Base-by-base conservation (phyloP, 2,329 filamentous ascomycete genomes). In the Septoria petroselini region DNA sequence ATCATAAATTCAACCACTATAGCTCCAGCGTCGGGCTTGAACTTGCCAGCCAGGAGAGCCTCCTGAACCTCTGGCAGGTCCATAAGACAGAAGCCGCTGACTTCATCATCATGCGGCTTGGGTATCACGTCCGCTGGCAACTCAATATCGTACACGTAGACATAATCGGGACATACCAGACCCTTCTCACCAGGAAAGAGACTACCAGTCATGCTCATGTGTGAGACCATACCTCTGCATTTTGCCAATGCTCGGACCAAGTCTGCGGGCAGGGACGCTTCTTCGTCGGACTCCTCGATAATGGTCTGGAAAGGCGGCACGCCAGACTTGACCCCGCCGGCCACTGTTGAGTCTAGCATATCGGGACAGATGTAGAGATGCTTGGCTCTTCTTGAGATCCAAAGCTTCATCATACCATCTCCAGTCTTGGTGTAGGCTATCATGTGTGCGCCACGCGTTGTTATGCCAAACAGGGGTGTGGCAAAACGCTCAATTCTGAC, bases 301-400 rank as follows among this genome's bases (percentile, higher is more conserved):
- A 95, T 73, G 65, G 86, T 89, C 64, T 91, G 88, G 38, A 89
- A 84, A 0, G 87, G 86, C 14, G 78, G 76, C 66, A 95, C 89
- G n/a, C 83, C 85, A 0, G 87, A 86, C 67, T 85, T 84, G 58
- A 97, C 82, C 0, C 88, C 87, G 1, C 87, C 87, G 0, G 90
- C 93, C 3, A 94, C 91, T 1, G 89, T 89, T 67, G 96, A 97
- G 69, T 97, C 93, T 53, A 97, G 76, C 75, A 95, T 90, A 18
- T 85, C 79, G 0, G 86, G 85, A 63, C 90, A 98, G 0, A 89
- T 95, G 58, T 86, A 82, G 73, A 97, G 96, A 54, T 76, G 79
- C 43, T 75, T 75, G 8, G 89, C 80, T 7, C 91, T 79, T 39
- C 84, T 79, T 2, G 91, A 86, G 2, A 94, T 80, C 91, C 93